A percentile compares a stretch with the other conserved stretches of the same genome.
Conservation (phyloP, 148 eudicot species). For the Drosera capensis region DNA sequence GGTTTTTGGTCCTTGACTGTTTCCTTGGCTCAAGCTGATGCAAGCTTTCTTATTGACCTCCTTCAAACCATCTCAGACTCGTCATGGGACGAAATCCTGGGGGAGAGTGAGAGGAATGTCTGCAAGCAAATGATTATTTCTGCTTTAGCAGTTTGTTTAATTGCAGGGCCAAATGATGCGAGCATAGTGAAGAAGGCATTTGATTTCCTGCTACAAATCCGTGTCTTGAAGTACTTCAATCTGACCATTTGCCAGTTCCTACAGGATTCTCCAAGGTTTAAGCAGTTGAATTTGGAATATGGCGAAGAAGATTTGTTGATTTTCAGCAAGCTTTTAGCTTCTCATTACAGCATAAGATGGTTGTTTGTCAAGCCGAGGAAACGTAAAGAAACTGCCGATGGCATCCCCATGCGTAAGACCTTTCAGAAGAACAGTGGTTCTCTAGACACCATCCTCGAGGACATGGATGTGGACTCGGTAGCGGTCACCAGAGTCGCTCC, state of each 20-base stretch:
- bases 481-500: constrained; percentile 8
- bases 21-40: constrained; percentile 53
- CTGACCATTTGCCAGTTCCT: constrained; percentile 28
- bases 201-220: constrained; percentile 34
- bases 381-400: constrained; percentile 16
- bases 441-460: constrained; percentile 72
- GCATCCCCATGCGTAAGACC: constrained; percentile 6
- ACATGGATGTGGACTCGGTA: constrained; percentile 23
- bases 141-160: constrained; percentile 31
- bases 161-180: constrained; percentile 48
- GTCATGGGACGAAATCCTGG: constrained; percentile 9
- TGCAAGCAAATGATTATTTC: constrained; percentile 31
- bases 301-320: constrained; percentile 38
- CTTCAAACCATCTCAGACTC: too few relatives aligned
- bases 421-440: constrained; percentile 12
- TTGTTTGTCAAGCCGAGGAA: constrained; percentile 47
- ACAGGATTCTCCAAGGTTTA: constrained; percentile 12
- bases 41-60: constrained; percentile 38
- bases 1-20: constrained; percentile 62
- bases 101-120: constrained; percentile 20
- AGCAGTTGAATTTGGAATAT: constrained; percentile 28
- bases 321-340: constrained; percentile 32
- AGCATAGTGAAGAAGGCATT: constrained; percentile 34
- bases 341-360: constrained; percentile 76
- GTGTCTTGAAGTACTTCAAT: constrained; percentile 47